phyloP scores from a whole-genome alignment of 345 rosid genomes.

The Boechera divaricarpa region DNA sequence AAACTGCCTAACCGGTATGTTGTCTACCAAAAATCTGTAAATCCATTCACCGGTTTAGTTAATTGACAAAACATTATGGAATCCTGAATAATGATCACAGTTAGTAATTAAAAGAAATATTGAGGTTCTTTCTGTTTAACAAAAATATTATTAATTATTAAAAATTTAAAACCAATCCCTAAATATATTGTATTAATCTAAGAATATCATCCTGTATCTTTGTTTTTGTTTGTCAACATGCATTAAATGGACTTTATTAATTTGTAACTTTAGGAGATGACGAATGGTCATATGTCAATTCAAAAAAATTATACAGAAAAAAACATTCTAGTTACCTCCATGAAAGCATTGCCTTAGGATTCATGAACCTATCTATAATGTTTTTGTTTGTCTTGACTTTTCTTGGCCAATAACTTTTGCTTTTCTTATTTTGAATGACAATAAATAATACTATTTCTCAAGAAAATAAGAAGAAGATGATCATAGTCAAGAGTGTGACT shows the following conservation, averaged over 20 bases:
- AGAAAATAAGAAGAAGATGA: neutral
- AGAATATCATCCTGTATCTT: neutral
- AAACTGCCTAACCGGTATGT: slow-evolving; percentile 78
- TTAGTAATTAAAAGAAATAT: neutral
- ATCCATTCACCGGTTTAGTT: slow-evolving; percentile 16
- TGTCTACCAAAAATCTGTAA: slow-evolving; percentile 81
- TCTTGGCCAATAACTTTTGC: slow-evolving; percentile 9
- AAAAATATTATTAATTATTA: neutral
- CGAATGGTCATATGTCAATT: neutral
- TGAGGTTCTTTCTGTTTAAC: neutral
- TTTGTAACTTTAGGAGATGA: slow-evolving; percentile 2
- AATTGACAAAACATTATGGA: neutral
- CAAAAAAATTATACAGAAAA: neutral
- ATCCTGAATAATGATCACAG: neutral
- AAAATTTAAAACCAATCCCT: neutral
- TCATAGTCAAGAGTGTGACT: slow-evolving; percentile 26
- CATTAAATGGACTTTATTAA: neutral
- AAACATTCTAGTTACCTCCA: slow-evolving; percentile 7
- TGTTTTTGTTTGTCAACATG: neutral
- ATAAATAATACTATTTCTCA: neutral
- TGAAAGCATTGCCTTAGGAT: neutral
- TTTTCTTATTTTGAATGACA: neutral
- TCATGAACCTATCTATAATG: slow-evolving; percentile 18
- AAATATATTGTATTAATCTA: slow-evolving; percentile 12
- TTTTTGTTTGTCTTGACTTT: slow-evolving; percentile 9